Evolutionary conservation across 2,329 filamentous ascomycete species (phyloP), one percentile per base, ranked within the genome.

Genomic region (Penicillium sp.): DNA sequence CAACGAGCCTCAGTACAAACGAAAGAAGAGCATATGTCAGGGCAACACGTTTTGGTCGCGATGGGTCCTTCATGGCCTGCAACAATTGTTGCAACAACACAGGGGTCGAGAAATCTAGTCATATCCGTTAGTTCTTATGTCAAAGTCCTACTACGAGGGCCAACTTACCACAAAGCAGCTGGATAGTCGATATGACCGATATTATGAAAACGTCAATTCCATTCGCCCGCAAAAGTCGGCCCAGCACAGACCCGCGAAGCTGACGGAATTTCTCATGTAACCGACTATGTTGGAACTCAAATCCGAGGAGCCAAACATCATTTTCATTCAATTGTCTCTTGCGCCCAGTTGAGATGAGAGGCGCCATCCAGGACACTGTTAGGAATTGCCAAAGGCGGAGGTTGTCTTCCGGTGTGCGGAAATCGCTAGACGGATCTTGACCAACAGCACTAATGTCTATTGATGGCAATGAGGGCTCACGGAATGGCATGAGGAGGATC

Each of bases 351-450:
- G 78, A 75, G 11, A 95, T 91, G 6, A 96, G 74, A 0, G 91
- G 88, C 0, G 79, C 78, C 75, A 96, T 87, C 92, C 92, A 96
- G 0, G 85, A 89, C 27, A 96, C 88, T 5, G 85, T 87, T 83
- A 93, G 89, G 74, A 91, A 96, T 62, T 92, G 89, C 83, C 90
- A 92, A 1, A 92, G 77, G 0, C 82, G 89, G 22, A 96, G 71
- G 59, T 89, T 86, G 63, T 96, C 92, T 70, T 96, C 92, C 0
- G 92, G 87, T 45, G 82, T 86, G 29, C 91, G 87, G n/a, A 89
- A 75, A 2, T 79, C 71, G 2, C 75, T 79, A 0, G 81, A 86
- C 1, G 89, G 85, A 4, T 73, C 59, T 16, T 79, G 75, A 49
- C 82, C 85, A 1, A 84, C 78, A 14, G 75, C 72, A 48, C 86